Evolutionary conservation across 2,329 filamentous ascomycete species (phyloP).

Genomic region (Xylaria sp.): DNA sequence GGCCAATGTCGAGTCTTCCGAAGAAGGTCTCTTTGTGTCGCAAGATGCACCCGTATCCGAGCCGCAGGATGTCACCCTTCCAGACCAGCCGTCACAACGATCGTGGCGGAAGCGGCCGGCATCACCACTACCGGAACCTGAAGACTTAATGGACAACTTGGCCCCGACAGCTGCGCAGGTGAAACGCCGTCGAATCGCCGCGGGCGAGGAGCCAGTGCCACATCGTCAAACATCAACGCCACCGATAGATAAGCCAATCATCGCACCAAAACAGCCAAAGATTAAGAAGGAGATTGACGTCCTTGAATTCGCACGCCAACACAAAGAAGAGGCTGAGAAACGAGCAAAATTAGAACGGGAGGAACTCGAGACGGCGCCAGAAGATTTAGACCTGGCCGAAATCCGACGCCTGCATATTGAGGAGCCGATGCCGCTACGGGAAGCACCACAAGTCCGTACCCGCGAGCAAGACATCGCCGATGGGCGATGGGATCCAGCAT

Average conservation of each 20-base stretch:
- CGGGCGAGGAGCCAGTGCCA: slow-evolving; percentile 60
- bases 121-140: slow-evolving; percentile 54
- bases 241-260: slow-evolving; percentile 47
- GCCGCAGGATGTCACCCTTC: slow-evolving; percentile 36
- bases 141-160: slow-evolving; percentile 75
- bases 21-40: slow-evolving; percentile 66
- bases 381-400: slow-evolving; percentile 75
- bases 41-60: slow-evolving; percentile 54
- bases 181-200: slow-evolving; percentile 79
- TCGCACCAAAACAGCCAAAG: slow-evolving; percentile 53
- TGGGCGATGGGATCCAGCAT: slow-evolving; percentile 82
- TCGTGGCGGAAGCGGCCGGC: slow-evolving; percentile 59
- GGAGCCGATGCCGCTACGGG: slow-evolving; percentile 76
- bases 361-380: slow-evolving; percentile 62
- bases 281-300: slow-evolving; percentile 73
- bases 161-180: slow-evolving; percentile 80
- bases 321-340: slow-evolving; percentile 74
- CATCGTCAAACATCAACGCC: slow-evolving; percentile 46
- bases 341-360: slow-evolving; percentile 64
- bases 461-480: slow-evolving; percentile 64
- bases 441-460: slow-evolving; percentile 47
- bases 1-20: slow-evolving; percentile 49
- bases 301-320: slow-evolving; percentile 70
- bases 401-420: slow-evolving; percentile 80
- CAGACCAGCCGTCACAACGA: slow-evolving; percentile 34